phyloP scores from a whole-genome alignment of 345 rosid genomes.

The Tarenaya hassleriana region DNA sequence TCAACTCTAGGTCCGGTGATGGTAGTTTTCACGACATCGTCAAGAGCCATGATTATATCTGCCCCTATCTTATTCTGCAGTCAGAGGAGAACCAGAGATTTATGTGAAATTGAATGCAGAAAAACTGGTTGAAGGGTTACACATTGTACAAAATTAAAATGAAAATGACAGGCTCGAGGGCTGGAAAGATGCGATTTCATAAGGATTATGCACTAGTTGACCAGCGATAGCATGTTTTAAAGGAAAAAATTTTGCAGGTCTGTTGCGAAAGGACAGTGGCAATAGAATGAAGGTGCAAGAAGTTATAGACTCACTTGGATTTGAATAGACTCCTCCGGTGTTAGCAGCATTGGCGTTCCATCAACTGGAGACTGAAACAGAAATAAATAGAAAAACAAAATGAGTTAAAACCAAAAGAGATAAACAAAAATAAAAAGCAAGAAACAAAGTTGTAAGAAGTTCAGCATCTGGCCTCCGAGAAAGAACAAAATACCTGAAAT shows the following conservation, averaged over 20 bases:
- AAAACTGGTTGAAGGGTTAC: too few relatives aligned
- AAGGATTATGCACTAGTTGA: too few relatives aligned
- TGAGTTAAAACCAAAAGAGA: neutral
- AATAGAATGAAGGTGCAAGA: neutral
- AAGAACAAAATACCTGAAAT: constrained; percentile 48
- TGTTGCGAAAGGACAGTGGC: too few relatives aligned
- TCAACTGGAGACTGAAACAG: constrained; percentile 66
- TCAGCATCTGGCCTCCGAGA: neutral
- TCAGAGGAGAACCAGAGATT: neutral
- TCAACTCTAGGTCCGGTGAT: constrained; percentile 73
- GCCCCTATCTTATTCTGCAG: constrained; percentile 81
- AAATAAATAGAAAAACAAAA: constrained; percentile 12
- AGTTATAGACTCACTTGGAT: constrained; percentile 46
- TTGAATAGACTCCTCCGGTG: constrained; percentile 83
- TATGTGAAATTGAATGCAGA: neutral
- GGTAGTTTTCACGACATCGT: constrained; percentile 80
- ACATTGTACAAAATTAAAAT: too few relatives aligned
- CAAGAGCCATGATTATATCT: constrained; percentile 85
- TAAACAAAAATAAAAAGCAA: neutral
- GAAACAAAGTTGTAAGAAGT: neutral
- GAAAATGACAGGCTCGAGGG: too few relatives aligned
- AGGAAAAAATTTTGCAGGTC: too few relatives aligned
- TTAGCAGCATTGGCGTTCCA: constrained; percentile 77
- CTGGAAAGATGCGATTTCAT: too few relatives aligned
- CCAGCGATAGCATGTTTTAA: too few relatives aligned